Evolutionary conservation across 768 basidiomycete genomes (phyloP), one percentile per base, ranked within the genome.

Genomic region (Panaeolus cyanescens): DNA sequence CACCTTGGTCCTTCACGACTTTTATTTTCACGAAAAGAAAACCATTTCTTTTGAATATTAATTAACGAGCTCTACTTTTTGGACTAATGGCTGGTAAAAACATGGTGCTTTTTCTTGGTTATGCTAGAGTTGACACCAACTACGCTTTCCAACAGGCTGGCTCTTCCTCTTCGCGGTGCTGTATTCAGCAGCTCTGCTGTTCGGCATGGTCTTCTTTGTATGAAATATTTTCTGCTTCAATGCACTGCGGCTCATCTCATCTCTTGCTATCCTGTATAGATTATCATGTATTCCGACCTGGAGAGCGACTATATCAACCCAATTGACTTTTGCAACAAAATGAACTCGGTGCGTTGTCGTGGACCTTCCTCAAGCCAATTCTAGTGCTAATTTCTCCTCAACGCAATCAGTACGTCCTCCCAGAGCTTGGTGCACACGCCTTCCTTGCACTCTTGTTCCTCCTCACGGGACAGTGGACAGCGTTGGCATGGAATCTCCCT

Each of bases 281-380:
- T 99, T 71, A 98, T 99, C 83, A 98, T 98, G 96, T 98, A 97
- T 83, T 97, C 95, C 28, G 96, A 99, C 80, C 81, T 99, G 71
- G 96, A 97, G 77, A 96, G 94, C 82, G 95, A 97, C 83, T 98
- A 98, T 80, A 96, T 98, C 82, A 99, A 99, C 77, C 96, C 96
- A 59, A 99, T 99, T 84, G 96, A 99, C 77, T 89, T 98, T 39
- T 99, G 96, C 79, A 98, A 98, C 81, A 98, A 97, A 80, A 89
- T 99, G 68, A 98, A 99, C 75, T 92, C 94, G 78, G 96, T 96
- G 62, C 42, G 45, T 12, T 50, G 25, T 81, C 76, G 25, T 50
- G 36, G 12, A 19, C 22, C 59, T 1, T 56, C 13, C 22, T 58
- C 25, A n/a, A 40, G 12, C n/a, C 5, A 36, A 7, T 53, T 30